phyloP scores from a whole-genome alignment of 2,329 filamentous ascomycete genomes.

The Rutstroemia sp. region DNA sequence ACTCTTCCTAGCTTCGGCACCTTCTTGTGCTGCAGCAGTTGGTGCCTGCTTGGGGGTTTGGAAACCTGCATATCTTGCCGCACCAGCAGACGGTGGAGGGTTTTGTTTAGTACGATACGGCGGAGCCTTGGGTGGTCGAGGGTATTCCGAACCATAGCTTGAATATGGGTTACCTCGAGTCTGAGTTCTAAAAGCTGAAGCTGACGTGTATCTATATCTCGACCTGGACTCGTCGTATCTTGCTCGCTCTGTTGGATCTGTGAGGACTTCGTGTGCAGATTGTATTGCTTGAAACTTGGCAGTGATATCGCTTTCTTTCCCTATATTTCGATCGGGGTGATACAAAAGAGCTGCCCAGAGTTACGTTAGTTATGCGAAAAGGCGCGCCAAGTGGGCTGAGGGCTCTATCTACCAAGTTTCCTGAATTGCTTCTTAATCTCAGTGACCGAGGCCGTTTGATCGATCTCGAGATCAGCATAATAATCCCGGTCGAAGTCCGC shows the following conservation, averaged over 20 bases:
- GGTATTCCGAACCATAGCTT: slow-evolving; percentile 24
- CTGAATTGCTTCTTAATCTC: slow-evolving; percentile 66
- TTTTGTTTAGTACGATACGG: slow-evolving; percentile 16
- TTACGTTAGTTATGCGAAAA: slow-evolving; percentile 1
- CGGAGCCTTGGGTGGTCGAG: slow-evolving; percentile 27
- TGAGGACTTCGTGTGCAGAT: slow-evolving; percentile 61
- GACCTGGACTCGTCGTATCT: slow-evolving; percentile 28
- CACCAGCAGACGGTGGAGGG: slow-evolving; percentile 25
- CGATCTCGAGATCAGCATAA: slow-evolving; percentile 59
- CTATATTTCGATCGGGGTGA: slow-evolving; percentile 65
- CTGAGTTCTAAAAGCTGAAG: slow-evolving; percentile 17
- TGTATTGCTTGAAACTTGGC: slow-evolving; percentile 65
- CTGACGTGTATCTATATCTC: slow-evolving; percentile 17
- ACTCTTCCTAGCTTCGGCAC: slow-evolving; percentile 23
- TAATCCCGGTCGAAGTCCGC: slow-evolving; percentile 43
- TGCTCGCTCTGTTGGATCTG: slow-evolving; percentile 28
- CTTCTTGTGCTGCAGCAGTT: slow-evolving; percentile 24
- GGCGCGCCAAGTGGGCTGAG: not conserved
- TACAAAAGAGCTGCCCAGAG: slow-evolving; percentile 49
- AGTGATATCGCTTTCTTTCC: slow-evolving; percentile 56
- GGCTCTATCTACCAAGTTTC: slow-evolving; percentile 46
- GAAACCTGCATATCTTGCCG: slow-evolving; percentile 27
- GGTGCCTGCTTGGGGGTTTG: slow-evolving; percentile 22
- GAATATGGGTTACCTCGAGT: slow-evolving; percentile 29
- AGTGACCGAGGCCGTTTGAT: slow-evolving; percentile 48